phyloP scores from a whole-genome alignment of 345 rosid species.

The Limnanthes douglasii region DNA sequence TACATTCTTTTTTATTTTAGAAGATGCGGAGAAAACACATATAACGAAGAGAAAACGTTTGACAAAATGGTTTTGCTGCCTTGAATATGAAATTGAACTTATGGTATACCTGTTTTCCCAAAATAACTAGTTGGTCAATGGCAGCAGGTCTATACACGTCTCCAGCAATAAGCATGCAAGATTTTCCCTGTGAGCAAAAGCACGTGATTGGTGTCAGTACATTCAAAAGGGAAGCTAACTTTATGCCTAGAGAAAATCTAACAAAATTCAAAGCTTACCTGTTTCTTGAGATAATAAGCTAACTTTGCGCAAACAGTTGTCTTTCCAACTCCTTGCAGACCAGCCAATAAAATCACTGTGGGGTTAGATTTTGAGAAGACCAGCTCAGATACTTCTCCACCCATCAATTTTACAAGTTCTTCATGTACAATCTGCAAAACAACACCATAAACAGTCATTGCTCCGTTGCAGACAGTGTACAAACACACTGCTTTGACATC shows the following conservation, averaged over 20 bases:
- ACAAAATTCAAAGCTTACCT: constrained; percentile 21
- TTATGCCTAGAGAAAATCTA: not conserved
- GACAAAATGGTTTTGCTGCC: no score
- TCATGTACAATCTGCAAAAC: constrained; percentile 63
- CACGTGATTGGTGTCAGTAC: constrained; percentile 5
- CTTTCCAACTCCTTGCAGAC: constrained; percentile 97
- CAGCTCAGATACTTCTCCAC: constrained; percentile 92
- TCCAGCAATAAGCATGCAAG: constrained; percentile 94
- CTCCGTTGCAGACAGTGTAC: no score
- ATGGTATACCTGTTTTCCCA: constrained; percentile 94
- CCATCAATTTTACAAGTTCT: constrained; percentile 94
- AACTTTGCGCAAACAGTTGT: constrained; percentile 92
- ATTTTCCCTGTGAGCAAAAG: constrained; percentile 47
- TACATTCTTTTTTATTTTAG: no score
- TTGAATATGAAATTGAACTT: no score
- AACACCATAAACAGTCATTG: not conserved
- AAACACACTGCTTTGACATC: no score
- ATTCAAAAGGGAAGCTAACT: constrained; percentile 3
- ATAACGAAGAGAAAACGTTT: no score
- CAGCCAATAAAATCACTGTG: constrained; percentile 82
- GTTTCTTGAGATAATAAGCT: constrained; percentile 86
- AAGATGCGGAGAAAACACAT: no score
- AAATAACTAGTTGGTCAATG: constrained; percentile 87
- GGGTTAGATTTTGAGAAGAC: constrained; percentile 74
- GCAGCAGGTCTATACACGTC: constrained; percentile 99